Evolutionary conservation across 1,284 basidiomycete genomes (phyloP).

Genomic region (Microbotryum violaceum): DNA sequence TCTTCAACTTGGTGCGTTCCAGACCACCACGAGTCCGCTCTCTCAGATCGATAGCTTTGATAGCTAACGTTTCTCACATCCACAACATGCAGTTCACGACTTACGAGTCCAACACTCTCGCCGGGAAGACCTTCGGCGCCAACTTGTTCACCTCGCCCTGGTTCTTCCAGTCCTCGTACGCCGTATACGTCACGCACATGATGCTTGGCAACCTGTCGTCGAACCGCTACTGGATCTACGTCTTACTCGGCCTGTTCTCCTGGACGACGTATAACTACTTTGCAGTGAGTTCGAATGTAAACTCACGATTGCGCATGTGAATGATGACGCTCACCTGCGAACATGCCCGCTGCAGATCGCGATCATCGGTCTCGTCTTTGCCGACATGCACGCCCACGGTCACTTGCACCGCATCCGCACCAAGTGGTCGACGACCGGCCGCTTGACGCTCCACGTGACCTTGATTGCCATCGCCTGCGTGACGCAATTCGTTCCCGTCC

Average conservation of each 20-base stretch:
- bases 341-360: constrained; percentile 15
- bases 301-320: too few relatives aligned
- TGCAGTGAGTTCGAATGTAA: constrained; percentile 15
- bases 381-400: constrained; percentile 39
- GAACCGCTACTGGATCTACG: constrained; percentile 41
- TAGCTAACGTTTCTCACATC: background rate
- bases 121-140: constrained; percentile 38
- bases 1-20: constrained; percentile 36
- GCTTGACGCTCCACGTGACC: constrained; percentile 33
- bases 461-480: constrained; percentile 35
- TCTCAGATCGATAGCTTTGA: background rate
- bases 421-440: constrained; percentile 33
- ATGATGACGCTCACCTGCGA: background rate
- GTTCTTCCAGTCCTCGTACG: constrained; percentile 39
- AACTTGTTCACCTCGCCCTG: constrained; percentile 40
- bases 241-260: constrained; percentile 36
- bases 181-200: constrained; percentile 38
- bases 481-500: constrained; percentile 35
- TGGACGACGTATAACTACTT: constrained; percentile 41
- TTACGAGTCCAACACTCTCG: constrained; percentile 37
- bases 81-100: constrained; percentile 33
- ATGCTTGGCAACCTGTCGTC: constrained; percentile 40
- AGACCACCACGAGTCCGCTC: background rate
- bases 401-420: constrained; percentile 36
- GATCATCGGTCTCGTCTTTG: constrained; percentile 35